Evolutionary conservation across 768 basidiomycete species (phyloP), one percentile per base, ranked within the genome.

Genomic region (Agaricus subrufescens): DNA sequence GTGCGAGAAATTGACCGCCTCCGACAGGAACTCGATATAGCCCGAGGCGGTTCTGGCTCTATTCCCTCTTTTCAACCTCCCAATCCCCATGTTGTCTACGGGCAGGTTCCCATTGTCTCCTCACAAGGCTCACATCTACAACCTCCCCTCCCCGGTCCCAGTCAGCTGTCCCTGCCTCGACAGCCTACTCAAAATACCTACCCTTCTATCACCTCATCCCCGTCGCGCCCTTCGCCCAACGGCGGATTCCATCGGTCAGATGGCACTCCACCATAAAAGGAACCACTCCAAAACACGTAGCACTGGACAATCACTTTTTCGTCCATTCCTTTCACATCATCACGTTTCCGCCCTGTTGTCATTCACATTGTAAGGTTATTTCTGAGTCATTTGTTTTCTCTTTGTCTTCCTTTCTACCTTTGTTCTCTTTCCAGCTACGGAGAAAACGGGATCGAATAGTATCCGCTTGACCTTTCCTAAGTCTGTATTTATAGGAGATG

Each of bases 1-100:
- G 74, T 75, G 2, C 80, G 87, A 58, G 91, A 94, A 67, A 78
- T 93, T 43, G 91, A 92, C 44, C 76, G 84, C 69, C 71, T 94
- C 56, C 79, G 89, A 64, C 85, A 87, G 62, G 92, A 94, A 67
- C 48, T 89, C 79, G 45, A 69, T 69, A n/a, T 65, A 81, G 54
- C 87, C 86, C 49, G 78, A 84, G 54, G 54, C 38, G 47, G 54
- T 34, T 31, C 54, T 65, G 86, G 84, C 43, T 74, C 71, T 46
- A 65, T 80, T 50, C 70, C 80, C 10, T 67, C 77, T 2, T 85
- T 83, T 63, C 70, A 75, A 57, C 71, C 81, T 46, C 79, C 69
- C 47, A 79, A 70, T 8, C 76, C 80, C 25, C 49, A 69, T 75
- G 75, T 82, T 29, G 62, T 69, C 14, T 86, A 84, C 64, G 72